These are phyloP conservation scores for Suhomyces choctaworum DNA, from an alignment of 1,139 yeast genomes.

Conservation along the genomic window DNA sequence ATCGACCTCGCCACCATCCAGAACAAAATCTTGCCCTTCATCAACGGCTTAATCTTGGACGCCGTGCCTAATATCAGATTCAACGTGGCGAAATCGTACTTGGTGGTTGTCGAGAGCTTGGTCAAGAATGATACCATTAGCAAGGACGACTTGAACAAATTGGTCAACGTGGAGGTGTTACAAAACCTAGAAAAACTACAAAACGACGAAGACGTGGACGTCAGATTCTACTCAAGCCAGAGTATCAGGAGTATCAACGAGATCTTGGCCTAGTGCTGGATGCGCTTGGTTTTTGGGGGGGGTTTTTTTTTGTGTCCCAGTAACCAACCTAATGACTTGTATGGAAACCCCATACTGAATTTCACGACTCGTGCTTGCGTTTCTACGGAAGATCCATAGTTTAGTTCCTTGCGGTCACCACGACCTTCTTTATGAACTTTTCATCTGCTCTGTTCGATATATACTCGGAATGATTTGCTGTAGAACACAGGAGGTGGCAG, in stretches of 20 bases:
- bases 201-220: slow-evolving; percentile 84
- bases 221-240: slow-evolving; percentile 76
- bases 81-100: slow-evolving; percentile 86
- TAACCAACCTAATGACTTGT: slow-evolving; percentile 4
- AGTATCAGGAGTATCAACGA: slow-evolving; percentile 46
- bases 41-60: slow-evolving; percentile 70
- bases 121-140: slow-evolving; percentile 24
- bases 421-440: slow-evolving; percentile 6
- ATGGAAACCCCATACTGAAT: slow-evolving; percentile 5
- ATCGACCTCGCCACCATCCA: slow-evolving; percentile 58
- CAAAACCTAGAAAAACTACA: slow-evolving; percentile 66
- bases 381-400: slow-evolving; percentile 2
- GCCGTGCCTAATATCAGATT: slow-evolving; percentile 93
- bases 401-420: slow-evolving; percentile 5
- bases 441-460: slow-evolving; percentile 4
- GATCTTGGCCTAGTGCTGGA: slow-evolving; percentile 15
- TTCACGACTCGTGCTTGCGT: slow-evolving; percentile 4
- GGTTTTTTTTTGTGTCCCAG: too few species aligned
- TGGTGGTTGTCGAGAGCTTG: slow-evolving; percentile 57
- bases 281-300: too few species aligned
- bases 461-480: slow-evolving; percentile 3
- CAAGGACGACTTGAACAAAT: slow-evolving; percentile 30
- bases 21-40: slow-evolving; percentile 74
- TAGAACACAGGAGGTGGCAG: too few species aligned
- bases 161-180: slow-evolving; percentile 57